Base-by-base conservation (phyloP, 495 filamentous ascomycete species). In the Talaromyces wortmannii region DNA sequence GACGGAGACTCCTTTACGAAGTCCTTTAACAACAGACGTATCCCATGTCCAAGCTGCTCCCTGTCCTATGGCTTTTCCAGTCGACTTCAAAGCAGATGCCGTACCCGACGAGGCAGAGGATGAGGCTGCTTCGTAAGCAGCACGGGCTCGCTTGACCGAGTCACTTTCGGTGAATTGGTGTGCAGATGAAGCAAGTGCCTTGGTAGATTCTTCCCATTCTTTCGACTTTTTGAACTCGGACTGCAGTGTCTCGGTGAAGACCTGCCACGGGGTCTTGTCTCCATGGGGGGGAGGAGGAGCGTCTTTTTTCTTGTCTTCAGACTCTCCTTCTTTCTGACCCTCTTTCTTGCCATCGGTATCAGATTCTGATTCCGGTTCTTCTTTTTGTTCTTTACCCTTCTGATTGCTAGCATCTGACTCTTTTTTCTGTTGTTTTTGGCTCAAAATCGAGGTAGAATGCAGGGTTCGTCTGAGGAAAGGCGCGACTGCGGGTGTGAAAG, bases 171-270 rank as follows among this genome's bases (percentile, higher is more conserved):
- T 87, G 64, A 98, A 91, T 57, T 96, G 81, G 60, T 96, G 86
- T 23, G 90, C 91, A 0, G 86, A 88, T 40, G 88, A 87, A 11
- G 90, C 90, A 10, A 98, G 80, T 51, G 91, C 90, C 68, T 97
- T 97, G 15, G 92, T 98, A 45, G 90, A 95, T 61, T 98, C 94
- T 63, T 97, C 94, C 94, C 95, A 98, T 70, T 98, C 94, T 67
- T 97, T 95, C 15, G 94, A 97, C 30, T 91, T 88, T 66, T 96
- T 92, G 72, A 98, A 94, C 66, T 97, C 94, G 50, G 78, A 76
- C 63, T 89, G 83, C 67, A 98, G 82, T 52, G 94, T 98, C 61
- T 98, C 94, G 57, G 90, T 88, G 77, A 98, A 98, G 42, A 98
- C 94, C 70, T 96, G 90, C 89, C 94, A 96, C 32, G 94, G 94